A percentile compares a stretch with the other conserved stretches of the same genome.
Conservation (phyloP, 768 basidiomycete species). For the Tylopilus rubrobrunneus region DNA sequence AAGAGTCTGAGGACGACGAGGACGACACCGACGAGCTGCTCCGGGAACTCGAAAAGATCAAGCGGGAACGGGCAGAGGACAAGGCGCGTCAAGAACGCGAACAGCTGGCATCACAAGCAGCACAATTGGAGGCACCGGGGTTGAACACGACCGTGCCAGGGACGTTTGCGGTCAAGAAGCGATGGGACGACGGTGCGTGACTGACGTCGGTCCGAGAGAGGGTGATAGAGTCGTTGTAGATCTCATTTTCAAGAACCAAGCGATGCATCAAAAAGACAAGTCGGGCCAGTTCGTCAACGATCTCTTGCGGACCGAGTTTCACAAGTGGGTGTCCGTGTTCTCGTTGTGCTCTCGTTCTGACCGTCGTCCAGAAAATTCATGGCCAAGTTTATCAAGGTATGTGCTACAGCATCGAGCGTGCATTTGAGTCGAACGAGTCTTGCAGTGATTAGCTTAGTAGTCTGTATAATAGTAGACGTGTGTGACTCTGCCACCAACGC, state of each 20-base stretch:
- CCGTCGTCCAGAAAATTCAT: constrained; percentile 71
- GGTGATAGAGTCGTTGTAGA: constrained; percentile 44
- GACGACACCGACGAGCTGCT: constrained; percentile 82
- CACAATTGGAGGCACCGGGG: constrained; percentile 71
- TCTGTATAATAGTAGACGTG: background rate
- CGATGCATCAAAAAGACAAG: constrained; percentile 62
- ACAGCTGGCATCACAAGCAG: constrained; percentile 55
- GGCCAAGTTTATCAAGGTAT: constrained; percentile 85
- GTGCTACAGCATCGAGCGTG: background rate
- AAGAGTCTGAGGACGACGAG: constrained; percentile 39
- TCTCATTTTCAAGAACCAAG: constrained; percentile 98
- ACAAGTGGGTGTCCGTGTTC: constrained; percentile 58
- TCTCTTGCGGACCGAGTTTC: constrained; percentile 88
- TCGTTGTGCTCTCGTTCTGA: constrained; percentile 12
- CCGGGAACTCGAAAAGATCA: constrained; percentile 97
- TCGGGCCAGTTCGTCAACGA: constrained; percentile 91
- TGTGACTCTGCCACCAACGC: background rate
- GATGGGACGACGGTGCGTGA: constrained; percentile 89
- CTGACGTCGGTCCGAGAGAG: constrained; percentile 1
- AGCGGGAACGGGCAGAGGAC: constrained; percentile 92
- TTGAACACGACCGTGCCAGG: constrained; percentile 72
- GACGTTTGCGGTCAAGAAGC: constrained; percentile 85
- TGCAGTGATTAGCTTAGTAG: background rate
- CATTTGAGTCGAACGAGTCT: background rate
- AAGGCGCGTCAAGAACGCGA: constrained; percentile 80